Conservation (phyloP, 106 monocot species). For the Ottelia alismoides region DNA sequence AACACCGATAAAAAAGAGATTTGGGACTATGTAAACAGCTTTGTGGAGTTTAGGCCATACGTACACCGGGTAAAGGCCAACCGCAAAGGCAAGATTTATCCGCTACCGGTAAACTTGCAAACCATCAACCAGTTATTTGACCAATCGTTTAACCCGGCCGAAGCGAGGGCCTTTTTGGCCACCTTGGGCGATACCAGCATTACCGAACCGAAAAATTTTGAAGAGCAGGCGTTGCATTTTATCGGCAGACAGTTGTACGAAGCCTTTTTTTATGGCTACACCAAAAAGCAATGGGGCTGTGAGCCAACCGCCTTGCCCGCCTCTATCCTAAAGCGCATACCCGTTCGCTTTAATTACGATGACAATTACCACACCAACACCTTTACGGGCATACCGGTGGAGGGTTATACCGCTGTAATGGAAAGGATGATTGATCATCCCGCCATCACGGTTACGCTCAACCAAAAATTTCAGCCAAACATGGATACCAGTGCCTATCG, state of each 20-base stretch:
- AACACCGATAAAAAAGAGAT: neutral
- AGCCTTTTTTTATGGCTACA: neutral
- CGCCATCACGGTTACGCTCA: neutral
- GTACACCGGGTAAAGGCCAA: neutral
- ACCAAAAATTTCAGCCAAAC: too few species aligned
- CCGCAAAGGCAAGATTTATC: neutral
- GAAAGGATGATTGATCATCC: neutral
- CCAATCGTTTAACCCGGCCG: too few species aligned
- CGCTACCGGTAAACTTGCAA: neutral
- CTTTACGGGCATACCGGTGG: neutral
- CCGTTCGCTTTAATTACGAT: neutral
- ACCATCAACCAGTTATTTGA: neutral
- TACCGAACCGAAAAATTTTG: neutral
- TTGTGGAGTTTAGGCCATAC: neutral
- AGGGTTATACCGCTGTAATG: neutral
- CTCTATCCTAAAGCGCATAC: neutral
- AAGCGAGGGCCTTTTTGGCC: neutral
- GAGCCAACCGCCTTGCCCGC: neutral
- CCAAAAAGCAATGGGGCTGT: neutral
- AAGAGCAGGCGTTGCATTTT: neutral
- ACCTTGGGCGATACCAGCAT: too few species aligned
- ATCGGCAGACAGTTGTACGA: neutral
- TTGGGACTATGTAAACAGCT: neutral
- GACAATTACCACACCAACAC: neutral
- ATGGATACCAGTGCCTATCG: neutral